These are phyloP conservation scores for Albifimbria verrucaria DNA, from an alignment of 2,329 filamentous ascomycete species.

Conservation along the genomic window DNA sequence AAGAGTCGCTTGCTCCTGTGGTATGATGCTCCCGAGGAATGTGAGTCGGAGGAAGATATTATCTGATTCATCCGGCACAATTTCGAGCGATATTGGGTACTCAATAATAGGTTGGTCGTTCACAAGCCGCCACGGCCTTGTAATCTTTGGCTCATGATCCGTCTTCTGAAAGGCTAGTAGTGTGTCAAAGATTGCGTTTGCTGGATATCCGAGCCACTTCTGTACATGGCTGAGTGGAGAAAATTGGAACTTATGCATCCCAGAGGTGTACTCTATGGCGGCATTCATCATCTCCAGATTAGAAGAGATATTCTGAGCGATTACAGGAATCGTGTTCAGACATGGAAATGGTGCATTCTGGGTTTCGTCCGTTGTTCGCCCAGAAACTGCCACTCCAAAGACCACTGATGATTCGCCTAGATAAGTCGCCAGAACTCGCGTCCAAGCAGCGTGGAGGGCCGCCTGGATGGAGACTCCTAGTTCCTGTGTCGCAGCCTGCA, in stretches of 20 bases:
- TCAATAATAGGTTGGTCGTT: conserved; percentile 69
- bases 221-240: conserved; percentile 70
- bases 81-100: conserved; percentile 77
- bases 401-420: conserved; percentile 70
- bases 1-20: conserved; percentile 62
- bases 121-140: conserved; percentile 53
- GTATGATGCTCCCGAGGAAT: conserved; percentile 61
- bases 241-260: conserved; percentile 67
- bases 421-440: conserved; percentile 70
- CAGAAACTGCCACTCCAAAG: conserved; percentile 80
- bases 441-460: conserved; percentile 75
- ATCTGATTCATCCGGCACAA: conserved; percentile 53
- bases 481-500: conserved; percentile 55
- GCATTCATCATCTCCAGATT: conserved; percentile 55
- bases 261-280: conserved; percentile 64
- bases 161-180: conserved; percentile 78
- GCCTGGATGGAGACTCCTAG: conserved; percentile 72
- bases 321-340: conserved; percentile 75
- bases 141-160: conserved; percentile 8
- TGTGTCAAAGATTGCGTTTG: conserved; percentile 74
- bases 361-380: conserved; percentile 61
- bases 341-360: conserved; percentile 68
- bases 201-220: conserved; percentile 63
- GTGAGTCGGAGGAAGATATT: conserved; percentile 63
- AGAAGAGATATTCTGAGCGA: conserved; percentile 51